Conservation (phyloP, 805 yeast species). For the Metschnikowia shivogae region DNA sequence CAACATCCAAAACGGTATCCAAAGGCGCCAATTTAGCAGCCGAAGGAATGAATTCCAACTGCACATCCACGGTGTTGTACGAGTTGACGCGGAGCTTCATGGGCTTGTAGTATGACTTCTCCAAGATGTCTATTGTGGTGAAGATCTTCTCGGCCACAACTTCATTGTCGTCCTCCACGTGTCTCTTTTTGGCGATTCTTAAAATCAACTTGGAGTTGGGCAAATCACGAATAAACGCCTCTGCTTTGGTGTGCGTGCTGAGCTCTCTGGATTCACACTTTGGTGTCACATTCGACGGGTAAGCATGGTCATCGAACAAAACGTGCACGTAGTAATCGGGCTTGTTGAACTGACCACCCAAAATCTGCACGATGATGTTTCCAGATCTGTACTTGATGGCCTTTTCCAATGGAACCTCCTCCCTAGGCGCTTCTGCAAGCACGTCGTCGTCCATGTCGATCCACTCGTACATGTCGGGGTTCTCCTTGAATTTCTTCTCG, state of each 20-base stretch:
- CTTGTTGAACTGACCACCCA: slow-evolving; percentile 45
- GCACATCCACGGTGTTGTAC: slow-evolving; percentile 39
- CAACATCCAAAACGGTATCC: slow-evolving; percentile 68
- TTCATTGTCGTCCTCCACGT: slow-evolving; percentile 45
- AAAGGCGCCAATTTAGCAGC: slow-evolving; percentile 48
- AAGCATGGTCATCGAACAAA: slow-evolving; percentile 59
- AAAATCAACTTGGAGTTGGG: slow-evolving; percentile 54
- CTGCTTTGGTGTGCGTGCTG: slow-evolving; percentile 45
- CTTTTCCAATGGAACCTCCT: slow-evolving; percentile 48
- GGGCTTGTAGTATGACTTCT: slow-evolving; percentile 45
- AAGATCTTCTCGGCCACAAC: slow-evolving; percentile 48
- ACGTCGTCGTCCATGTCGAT: slow-evolving; percentile 42
- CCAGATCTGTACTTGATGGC: slow-evolving; percentile 59
- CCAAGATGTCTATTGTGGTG: slow-evolving; percentile 52
- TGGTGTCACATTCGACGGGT: slow-evolving; percentile 54
- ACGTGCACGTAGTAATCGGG: slow-evolving; percentile 53
- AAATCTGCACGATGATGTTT: slow-evolving; percentile 50
- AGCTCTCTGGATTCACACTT: slow-evolving; percentile 46
- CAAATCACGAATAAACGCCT: slow-evolving; percentile 67
- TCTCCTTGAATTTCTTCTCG: slow-evolving; percentile 48
- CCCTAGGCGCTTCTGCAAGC: slow-evolving; percentile 34
- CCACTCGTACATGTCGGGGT: slow-evolving; percentile 66
- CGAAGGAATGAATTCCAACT: slow-evolving; percentile 61
- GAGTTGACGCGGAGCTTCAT: slow-evolving; percentile 40
- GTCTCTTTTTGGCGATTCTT: slow-evolving; percentile 52